Base-by-base conservation (phyloP, 2,329 filamentous ascomycete species). In the Venturia oleaginea region DNA sequence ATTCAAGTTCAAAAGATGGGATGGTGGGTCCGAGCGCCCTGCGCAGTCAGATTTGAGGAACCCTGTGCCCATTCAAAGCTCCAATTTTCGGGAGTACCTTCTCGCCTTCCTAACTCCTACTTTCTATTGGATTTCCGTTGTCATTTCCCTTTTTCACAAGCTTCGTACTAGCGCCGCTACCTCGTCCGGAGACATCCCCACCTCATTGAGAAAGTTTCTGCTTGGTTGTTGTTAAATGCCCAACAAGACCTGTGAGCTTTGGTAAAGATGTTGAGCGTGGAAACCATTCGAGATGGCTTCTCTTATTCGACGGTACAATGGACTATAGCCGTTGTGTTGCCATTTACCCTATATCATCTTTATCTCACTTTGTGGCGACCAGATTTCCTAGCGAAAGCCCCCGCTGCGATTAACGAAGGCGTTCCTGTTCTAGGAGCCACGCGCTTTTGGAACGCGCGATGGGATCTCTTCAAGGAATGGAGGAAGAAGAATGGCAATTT, bases 401-500 rank as follows among this genome's bases (percentile, higher is more conserved):
- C 57, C 13, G 30, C 30, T 24, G 4, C 17, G 13, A 40, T 59
- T 13, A 8, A 8, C 4, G 57, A 59, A 38, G 32, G 34, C 13
- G 32, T 38, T 11, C 61, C 61, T 15, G 57, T 63, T 27, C 1
- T 63, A 24, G 61, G 61, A 3, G 5, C 40, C 32, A 22, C 32
- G 19, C 22, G 61, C 46, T 63, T 63, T 30, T 63, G 42, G 42
- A 63, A 19, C 27, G 61, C 61, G 17, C 27, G 61, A 22, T 48
- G 46, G 32, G 61, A 63, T 10, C 57, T 43, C 1, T 80, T 77
- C 64, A 66, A 68, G 59, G 72, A 70, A 43, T 78, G 78, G 66
- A 66, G 70, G 10, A 71, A 73, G 76, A 74, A 66, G 76, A 74
- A 66, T 76, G 62, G 67, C 5, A 76, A 73, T 0, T 83, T 82